Evolutionary conservation across 139 green algal species (phyloP).

Genomic region (Chlorella ohadii): DNA sequence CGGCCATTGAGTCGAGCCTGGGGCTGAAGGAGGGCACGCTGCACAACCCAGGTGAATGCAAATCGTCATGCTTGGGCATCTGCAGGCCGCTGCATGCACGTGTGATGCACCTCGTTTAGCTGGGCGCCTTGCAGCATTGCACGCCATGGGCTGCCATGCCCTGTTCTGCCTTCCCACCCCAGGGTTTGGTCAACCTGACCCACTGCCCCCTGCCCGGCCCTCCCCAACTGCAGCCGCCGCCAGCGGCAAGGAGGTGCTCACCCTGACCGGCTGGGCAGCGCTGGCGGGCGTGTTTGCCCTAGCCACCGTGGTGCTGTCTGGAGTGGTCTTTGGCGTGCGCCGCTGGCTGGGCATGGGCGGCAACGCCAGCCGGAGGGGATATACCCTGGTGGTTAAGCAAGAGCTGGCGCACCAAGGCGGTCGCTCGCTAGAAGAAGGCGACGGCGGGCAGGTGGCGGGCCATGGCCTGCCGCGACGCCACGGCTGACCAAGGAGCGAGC

Average conservation of each 20-base stretch:
- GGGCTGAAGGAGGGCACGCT: slow-evolving; percentile 25
- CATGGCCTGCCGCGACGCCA: background rate
- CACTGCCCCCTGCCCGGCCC: background rate
- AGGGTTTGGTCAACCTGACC: too few relatives aligned
- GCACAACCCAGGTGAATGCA: slow-evolving; percentile 8
- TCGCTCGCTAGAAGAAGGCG: background rate
- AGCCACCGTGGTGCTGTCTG: background rate
- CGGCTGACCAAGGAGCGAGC: background rate
- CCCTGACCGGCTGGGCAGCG: slow-evolving; percentile 18
- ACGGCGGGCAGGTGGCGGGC: background rate
- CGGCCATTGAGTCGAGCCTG: background rate
- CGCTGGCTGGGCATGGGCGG: background rate
- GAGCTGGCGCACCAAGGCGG: background rate
- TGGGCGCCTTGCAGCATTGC: too few relatives aligned
- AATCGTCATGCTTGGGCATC: background rate
- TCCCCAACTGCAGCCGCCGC: background rate
- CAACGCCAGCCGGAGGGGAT: background rate
- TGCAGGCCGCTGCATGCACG: too few relatives aligned
- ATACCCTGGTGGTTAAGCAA: slow-evolving; percentile 23
- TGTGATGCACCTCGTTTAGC: too few relatives aligned
- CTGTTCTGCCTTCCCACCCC: too few relatives aligned
- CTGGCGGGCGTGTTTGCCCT: slow-evolving; percentile 20
- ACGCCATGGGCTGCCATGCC: too few relatives aligned
- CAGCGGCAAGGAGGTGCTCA: background rate
- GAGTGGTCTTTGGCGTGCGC: background rate